phyloP scores from a whole-genome alignment of 1,284 basidiomycete species.

The Cutaneotrichosporon spelunceum region DNA sequence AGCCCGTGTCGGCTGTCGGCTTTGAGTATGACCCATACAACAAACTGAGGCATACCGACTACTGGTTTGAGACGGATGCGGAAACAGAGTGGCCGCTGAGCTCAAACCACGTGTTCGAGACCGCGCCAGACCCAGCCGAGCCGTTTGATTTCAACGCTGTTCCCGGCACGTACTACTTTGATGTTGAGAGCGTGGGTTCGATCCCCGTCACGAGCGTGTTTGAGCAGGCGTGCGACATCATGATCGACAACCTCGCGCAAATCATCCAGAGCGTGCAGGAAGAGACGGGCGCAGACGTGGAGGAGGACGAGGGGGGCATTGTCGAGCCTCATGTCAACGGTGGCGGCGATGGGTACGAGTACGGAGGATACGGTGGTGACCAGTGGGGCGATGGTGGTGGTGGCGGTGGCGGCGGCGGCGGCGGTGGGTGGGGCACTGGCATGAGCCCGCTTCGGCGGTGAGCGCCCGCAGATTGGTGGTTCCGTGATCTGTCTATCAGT shows the following conservation, averaged over 20 bases:
- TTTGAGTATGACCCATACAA: conserved; percentile 99
- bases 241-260: conserved; percentile 76
- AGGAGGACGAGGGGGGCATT: conserved; percentile 35
- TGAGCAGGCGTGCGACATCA: conserved; percentile 73
- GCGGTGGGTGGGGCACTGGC: conserved; percentile 26
- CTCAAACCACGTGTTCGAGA: conserved; percentile 76
- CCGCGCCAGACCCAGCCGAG: conserved; percentile 70
- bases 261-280: conserved; percentile 59
- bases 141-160: conserved; percentile 82
- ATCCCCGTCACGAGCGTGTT: conserved; percentile 83
- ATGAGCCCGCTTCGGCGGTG: conserved; percentile 44
- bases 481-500: not conserved
- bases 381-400: conserved; percentile 16
- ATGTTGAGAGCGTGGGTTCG: conserved; percentile 86
- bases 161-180: conserved; percentile 83
- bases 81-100: conserved; percentile 78
- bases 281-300: conserved; percentile 45
- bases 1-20: conserved; percentile 86
- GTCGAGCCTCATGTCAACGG: conserved; percentile 37
- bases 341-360: conserved; percentile 18
- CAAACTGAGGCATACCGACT: conserved; percentile 88
- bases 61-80: conserved; percentile 87
- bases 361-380: conserved; percentile 20
- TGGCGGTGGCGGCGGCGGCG: conserved; percentile 23
- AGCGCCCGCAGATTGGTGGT: not conserved